Percentiles rank a stretch among this genome's conserved stretches.
Conservation (phyloP, 2,329 filamentous ascomycete species). For the Grosmannia clavigera region DNA sequence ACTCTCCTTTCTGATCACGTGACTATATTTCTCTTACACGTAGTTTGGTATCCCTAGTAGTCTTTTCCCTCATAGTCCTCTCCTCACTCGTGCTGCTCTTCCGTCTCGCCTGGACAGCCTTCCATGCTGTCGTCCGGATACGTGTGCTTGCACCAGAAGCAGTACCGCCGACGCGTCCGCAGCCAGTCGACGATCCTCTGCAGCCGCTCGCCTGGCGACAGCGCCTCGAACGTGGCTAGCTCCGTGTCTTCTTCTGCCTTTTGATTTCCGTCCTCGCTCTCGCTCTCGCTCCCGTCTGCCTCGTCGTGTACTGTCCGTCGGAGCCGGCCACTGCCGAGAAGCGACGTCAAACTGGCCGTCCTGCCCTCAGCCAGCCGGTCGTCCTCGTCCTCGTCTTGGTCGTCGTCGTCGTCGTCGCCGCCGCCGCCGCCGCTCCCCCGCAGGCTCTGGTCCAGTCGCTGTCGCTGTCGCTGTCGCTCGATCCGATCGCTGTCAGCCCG, state of each 20-base stretch:
- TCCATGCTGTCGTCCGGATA: constrained; percentile 69
- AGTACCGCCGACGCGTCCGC: constrained; percentile 63
- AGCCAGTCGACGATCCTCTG: constrained; percentile 55
- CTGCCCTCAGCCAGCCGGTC: constrained; percentile 68
- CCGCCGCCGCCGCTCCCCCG: not conserved
- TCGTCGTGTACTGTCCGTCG: constrained; percentile 42
- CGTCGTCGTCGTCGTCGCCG: constrained; percentile 39
- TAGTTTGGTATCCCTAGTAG: no score
- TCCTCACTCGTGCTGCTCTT: constrained; percentile 46
- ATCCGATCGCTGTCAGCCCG: constrained; percentile 56
- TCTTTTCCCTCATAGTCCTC: not conserved
- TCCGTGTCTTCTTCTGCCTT: constrained; percentile 63
- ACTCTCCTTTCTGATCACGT: no score
- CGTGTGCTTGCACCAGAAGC: constrained; percentile 88
- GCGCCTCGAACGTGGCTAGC: constrained; percentile 63
- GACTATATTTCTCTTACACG: no score
- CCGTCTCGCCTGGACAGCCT: constrained; percentile 75
- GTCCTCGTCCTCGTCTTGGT: constrained; percentile 67
- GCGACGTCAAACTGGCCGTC: constrained; percentile 37
- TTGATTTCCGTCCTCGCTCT: constrained; percentile 58
- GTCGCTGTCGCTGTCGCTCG: constrained; percentile 50
- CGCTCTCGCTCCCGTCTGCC: constrained; percentile 44
- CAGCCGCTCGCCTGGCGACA: constrained; percentile 56
- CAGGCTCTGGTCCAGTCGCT: constrained; percentile 13
- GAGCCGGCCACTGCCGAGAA: not conserved